Evolutionary conservation across 768 basidiomycete genomes (phyloP).

Genomic region (Pleurotus pulmonarius): DNA sequence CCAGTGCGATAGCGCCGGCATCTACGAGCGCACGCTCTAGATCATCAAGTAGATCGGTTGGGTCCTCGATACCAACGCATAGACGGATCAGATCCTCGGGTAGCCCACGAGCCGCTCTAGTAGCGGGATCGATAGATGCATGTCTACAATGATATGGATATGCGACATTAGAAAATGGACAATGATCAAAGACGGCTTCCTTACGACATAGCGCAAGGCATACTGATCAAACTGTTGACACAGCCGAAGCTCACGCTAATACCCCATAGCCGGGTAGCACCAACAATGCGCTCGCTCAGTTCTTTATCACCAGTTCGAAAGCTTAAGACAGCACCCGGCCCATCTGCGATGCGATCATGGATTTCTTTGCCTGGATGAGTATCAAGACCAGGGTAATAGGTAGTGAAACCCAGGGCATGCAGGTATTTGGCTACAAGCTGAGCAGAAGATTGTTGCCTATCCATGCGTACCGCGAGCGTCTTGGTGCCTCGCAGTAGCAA

Average conservation of each 20-base stretch:
- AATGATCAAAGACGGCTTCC: conserved; percentile 33
- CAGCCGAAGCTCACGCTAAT: conserved; percentile 98
- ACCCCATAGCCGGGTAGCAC: conserved; percentile 90
- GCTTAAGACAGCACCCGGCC: conserved; percentile 90
- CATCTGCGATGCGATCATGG: conserved; percentile 88
- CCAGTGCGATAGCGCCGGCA: conserved; percentile 78
- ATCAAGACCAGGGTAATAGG: conserved; percentile 88
- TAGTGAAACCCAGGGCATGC: conserved; percentile 77
- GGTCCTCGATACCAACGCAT: conserved; percentile 97
- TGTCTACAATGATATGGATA: conserved; percentile 51
- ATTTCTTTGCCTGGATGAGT: conserved; percentile 80
- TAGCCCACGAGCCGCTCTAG: conserved; percentile 92
- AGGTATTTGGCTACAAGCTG: conserved; percentile 86
- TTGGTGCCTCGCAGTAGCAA: conserved; percentile 93
- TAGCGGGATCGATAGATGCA: conserved; percentile 94
- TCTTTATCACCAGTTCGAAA: conserved; percentile 92
- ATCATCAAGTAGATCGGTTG: conserved; percentile 90
- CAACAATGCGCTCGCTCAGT: conserved; percentile 90
- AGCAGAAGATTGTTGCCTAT: conserved; percentile 84
- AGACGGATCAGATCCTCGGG: conserved; percentile 98
- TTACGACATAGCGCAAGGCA: conserved; percentile 99
- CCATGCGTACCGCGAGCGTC: conserved; percentile 94
- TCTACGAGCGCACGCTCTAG: conserved; percentile 90
- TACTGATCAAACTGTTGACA: conserved; percentile 96
- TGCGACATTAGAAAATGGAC: conserved; percentile 9